These are phyloP conservation scores for Penicillium sp. DNA, from an alignment of 2,329 filamentous ascomycete species.

Conservation along the genomic window DNA sequence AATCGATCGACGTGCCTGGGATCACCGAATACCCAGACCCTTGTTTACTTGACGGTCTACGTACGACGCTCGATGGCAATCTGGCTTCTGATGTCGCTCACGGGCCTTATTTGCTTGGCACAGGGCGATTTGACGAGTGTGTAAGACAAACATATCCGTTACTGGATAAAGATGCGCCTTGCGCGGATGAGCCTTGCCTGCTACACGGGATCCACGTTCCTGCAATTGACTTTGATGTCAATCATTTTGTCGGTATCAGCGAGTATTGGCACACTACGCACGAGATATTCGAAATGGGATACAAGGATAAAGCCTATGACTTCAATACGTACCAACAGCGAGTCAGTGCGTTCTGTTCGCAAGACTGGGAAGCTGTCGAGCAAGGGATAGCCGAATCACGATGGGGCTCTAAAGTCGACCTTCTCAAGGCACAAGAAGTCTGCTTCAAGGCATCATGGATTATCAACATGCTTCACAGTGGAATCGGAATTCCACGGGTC, in stretches of 20 bases:
- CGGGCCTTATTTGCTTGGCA: conserved; percentile 66
- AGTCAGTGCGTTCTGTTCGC: conserved; percentile 79
- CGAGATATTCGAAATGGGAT: conserved; percentile 76
- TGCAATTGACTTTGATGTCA: conserved; percentile 93
- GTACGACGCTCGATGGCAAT: conserved; percentile 66
- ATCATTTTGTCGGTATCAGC: conserved; percentile 95
- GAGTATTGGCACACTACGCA: conserved; percentile 99
- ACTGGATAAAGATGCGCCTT: conserved; percentile 83
- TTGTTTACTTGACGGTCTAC: conserved; percentile 76
- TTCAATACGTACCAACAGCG: conserved; percentile 82
- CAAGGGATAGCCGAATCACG: conserved; percentile 60
- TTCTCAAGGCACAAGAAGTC: conserved; percentile 73
- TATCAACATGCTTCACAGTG: conserved; percentile 92
- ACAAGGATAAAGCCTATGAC: conserved; percentile 78
- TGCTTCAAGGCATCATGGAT: conserved; percentile 99
- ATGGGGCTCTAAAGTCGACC: conserved; percentile 71
- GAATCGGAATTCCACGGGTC: conserved; percentile 85
- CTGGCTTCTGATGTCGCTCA: conserved; percentile 37
- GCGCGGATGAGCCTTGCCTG: conserved; percentile 77
- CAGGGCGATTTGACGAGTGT: conserved; percentile 83
- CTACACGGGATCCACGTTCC: conserved; percentile 89
- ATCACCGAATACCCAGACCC: conserved; percentile 77
- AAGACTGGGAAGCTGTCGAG: conserved; percentile 75
- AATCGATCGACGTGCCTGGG: conserved; percentile 57
- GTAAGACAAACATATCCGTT: conserved; percentile 76